A percentile compares a stretch with the other conserved stretches of the same genome.
These are phyloP conservation scores for Pachysandra terminalis DNA, from an alignment of 164 flowering plant genomes.

Conservation along the genomic window DNA sequence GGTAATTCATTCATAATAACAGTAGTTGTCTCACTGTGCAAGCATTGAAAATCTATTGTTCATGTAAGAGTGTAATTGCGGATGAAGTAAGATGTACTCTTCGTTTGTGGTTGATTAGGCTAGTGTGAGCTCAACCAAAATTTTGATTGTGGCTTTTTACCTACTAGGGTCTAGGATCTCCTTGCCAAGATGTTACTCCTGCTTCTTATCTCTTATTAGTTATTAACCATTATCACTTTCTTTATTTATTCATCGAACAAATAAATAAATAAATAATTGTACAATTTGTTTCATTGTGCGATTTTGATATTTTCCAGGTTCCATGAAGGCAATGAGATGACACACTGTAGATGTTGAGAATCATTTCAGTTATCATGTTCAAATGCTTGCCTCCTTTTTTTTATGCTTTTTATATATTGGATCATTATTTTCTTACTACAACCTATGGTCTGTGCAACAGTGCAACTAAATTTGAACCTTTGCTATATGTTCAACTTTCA, in stretches of 20 bases:
- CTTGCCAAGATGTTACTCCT: not conserved
- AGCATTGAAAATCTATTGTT: no score
- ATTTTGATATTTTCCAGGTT: not conserved
- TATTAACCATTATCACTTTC: not conserved
- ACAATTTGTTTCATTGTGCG: not conserved
- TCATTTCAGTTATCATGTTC: not conserved
- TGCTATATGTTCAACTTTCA: not conserved
- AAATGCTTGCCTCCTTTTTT: not conserved
- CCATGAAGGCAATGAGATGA: not conserved
- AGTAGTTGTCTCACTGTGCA: no score
- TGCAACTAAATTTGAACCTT: not conserved
- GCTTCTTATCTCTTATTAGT: not conserved
- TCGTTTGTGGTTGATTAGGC: no score
- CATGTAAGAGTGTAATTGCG: no score
- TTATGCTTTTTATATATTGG: no score
- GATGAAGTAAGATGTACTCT: no score
- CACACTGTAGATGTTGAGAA: not conserved
- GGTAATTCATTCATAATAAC: no score
- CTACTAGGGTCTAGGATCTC: not conserved
- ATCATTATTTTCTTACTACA: not conserved
- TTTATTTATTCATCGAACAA: no score
- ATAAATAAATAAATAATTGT: no score
- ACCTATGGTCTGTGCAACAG: not conserved
- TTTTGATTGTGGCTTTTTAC: not conserved
- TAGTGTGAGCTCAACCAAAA: no score